Conservation (phyloP, 1,139 yeast genomes). For the Geotrichum australiense region DNA sequence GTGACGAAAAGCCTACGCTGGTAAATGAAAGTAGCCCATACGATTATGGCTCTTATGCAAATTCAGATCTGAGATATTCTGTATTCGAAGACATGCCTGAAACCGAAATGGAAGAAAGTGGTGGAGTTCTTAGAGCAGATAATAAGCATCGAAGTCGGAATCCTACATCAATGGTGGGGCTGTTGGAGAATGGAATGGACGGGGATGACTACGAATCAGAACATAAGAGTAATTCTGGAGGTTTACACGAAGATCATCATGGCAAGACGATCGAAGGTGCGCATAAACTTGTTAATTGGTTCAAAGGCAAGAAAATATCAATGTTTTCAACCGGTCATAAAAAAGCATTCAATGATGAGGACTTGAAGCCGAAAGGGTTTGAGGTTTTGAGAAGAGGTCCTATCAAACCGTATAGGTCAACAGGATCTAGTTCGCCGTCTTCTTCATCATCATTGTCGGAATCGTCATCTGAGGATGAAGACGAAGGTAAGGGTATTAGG, state of each 20-base stretch:
- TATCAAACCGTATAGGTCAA: constrained; percentile 18
- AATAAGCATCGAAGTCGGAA: constrained; percentile 8
- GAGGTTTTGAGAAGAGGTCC: constrained; percentile 28
- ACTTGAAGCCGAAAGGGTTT: constrained; percentile 22
- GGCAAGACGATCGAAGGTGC: not conserved
- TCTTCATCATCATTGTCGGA: not conserved
- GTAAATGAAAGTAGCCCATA: not conserved
- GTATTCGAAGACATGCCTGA: constrained; percentile 6
- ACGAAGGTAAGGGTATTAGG: no score
- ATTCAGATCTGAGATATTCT: constrained; percentile 1
- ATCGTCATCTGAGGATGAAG: not conserved
- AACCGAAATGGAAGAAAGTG: constrained; percentile 5
- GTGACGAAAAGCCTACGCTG: not conserved
- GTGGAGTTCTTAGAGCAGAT: constrained; percentile 4
- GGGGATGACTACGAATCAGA: not conserved
- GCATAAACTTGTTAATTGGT: constrained; percentile 1
- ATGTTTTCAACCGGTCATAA: not conserved
- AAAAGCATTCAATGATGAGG: not conserved
- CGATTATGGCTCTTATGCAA: constrained; percentile 3
- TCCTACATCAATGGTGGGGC: constrained; percentile 16
- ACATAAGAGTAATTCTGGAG: not conserved
- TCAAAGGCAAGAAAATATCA: constrained; percentile 3
- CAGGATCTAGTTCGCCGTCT: not conserved
- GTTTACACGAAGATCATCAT: no score
- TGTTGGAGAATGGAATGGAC: constrained; percentile 10